These are phyloP conservation scores for Xylaria polymorpha DNA, from an alignment of 2,329 filamentous ascomycete species.

Conservation along the genomic window DNA sequence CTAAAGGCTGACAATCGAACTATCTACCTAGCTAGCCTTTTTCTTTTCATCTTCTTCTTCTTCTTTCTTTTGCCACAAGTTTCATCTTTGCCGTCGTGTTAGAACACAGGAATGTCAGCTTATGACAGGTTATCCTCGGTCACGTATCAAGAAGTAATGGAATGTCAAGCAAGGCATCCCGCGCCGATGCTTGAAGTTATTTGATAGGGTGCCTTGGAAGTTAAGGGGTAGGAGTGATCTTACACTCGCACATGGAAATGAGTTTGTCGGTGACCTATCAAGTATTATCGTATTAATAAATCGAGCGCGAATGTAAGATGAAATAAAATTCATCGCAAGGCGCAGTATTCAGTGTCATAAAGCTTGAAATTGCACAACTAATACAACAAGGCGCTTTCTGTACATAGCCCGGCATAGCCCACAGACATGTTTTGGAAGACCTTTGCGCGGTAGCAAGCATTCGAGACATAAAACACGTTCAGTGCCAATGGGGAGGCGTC, in stretches of 20 bases:
- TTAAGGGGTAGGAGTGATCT: background rate
- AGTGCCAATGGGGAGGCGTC: background rate
- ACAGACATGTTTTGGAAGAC: background rate
- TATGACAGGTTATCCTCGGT: background rate
- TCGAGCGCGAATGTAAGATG: background rate
- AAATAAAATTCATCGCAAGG: background rate
- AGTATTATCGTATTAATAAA: background rate
- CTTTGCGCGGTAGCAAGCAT: background rate
- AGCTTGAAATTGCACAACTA: background rate
- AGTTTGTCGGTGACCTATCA: background rate
- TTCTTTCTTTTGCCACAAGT: background rate
- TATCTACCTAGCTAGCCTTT: background rate
- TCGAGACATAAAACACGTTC: background rate
- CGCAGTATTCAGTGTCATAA: background rate
- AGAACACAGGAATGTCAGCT: background rate
- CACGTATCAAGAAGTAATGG: background rate
- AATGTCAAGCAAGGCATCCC: background rate
- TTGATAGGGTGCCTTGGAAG: background rate
- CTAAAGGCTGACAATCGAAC: background rate
- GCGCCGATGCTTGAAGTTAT: background rate
- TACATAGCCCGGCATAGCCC: background rate
- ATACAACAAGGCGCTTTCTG: background rate
- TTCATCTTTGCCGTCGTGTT: background rate
- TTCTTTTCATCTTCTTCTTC: too few relatives aligned
- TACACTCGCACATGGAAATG: background rate